Percentiles rank a stretch among this genome's conserved stretches.
Conservation (phyloP, 805 yeast genomes). For the Jamesozyma spencerorum region DNA sequence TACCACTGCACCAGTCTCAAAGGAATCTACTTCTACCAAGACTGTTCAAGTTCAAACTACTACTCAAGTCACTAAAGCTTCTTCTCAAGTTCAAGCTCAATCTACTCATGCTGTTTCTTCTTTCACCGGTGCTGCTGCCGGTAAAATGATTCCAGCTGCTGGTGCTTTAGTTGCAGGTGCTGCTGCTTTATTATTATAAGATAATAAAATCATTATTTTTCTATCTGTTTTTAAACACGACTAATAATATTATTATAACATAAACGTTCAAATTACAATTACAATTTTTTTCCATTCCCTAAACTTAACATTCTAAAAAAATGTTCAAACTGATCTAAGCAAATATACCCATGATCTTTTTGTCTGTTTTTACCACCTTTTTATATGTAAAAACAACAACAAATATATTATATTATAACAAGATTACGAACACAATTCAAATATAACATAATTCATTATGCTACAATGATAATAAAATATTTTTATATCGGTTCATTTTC, state of each 20-base stretch:
- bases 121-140: constrained; percentile 40
- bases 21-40: constrained; percentile 21
- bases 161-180: constrained; percentile 43
- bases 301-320: too few species aligned
- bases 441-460: too few species aligned
- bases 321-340: too few species aligned
- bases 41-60: constrained; percentile 2
- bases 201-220: too few species aligned
- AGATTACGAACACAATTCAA: too few species aligned
- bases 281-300: too few species aligned
- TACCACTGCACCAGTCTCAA: constrained; percentile 21
- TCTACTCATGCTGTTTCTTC: constrained; percentile 19
- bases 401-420: too few species aligned
- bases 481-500: too few species aligned
- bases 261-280: too few species aligned
- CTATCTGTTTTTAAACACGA: not conserved
- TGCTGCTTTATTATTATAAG: constrained; percentile 41
- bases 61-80: constrained; percentile 10
- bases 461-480: too few species aligned
- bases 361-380: not conserved
- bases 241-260: too few species aligned
- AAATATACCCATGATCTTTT: not conserved
- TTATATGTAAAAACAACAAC: not conserved
- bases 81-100: constrained; percentile 13
- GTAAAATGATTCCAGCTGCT: constrained; percentile 37